Evolutionary conservation across 73 alveolate genomes (phyloP).

Genomic region (Blepharisma japonicum): DNA sequence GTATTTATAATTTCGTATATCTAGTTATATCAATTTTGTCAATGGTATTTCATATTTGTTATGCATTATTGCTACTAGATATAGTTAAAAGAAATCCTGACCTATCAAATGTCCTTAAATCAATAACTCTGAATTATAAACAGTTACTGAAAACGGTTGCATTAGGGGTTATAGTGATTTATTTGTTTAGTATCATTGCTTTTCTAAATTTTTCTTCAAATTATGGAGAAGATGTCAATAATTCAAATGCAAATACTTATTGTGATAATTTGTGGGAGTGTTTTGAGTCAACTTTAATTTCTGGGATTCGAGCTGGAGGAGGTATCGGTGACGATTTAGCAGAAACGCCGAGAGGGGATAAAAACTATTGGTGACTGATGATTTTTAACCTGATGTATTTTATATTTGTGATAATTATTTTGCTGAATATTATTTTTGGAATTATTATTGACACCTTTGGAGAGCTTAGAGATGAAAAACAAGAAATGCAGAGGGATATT

Average conservation of each 20-base stretch:
- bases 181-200: conserved; percentile 38
- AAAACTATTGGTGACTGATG: conserved; percentile 60
- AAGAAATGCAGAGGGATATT: conserved; percentile 53
- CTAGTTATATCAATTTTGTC: conserved; percentile 38
- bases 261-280: conserved; percentile 71
- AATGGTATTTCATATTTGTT: conserved; percentile 20
- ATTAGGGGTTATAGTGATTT: conserved; percentile 31
- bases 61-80: conserved; percentile 41
- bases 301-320: conserved; percentile 81
- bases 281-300: conserved; percentile 60
- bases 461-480: conserved; percentile 65
- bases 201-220: conserved; percentile 23
- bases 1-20: conserved; percentile 3
- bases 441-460: conserved; percentile 82
- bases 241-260: conserved; percentile 30
- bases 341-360: background rate
- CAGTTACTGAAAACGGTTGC: conserved; percentile 32
- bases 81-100: conserved; percentile 31
- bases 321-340: conserved; percentile 73
- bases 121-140: conserved; percentile 32
- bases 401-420: conserved; percentile 61
- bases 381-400: conserved; percentile 71
- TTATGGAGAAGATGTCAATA: conserved; percentile 9
- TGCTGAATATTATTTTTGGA: conserved; percentile 69
- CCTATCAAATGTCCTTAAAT: conserved; percentile 31